These are phyloP conservation scores for Imleria badia DNA, from an alignment of 768 basidiomycete species.

Conservation along the genomic window DNA sequence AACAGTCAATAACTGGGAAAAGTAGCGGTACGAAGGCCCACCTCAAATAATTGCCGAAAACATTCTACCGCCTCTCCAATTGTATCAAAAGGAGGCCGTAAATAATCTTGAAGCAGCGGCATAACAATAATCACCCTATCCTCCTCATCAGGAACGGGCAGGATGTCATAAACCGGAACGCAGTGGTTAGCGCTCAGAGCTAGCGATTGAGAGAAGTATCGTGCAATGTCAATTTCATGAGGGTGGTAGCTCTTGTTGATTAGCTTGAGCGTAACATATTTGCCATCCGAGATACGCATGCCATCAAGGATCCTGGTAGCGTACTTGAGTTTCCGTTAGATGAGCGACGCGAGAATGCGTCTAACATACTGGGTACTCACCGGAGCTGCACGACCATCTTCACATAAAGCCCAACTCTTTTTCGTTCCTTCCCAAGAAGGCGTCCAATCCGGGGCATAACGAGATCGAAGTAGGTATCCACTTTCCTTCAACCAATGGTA, in stretches of 20 bases:
- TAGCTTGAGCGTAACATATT: conserved; percentile 32
- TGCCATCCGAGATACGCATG: conserved; percentile 26
- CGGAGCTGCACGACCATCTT: neutral
- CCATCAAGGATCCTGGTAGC: conserved; percentile 29
- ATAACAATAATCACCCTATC: conserved; percentile 28
- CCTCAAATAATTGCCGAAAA: conserved; percentile 33
- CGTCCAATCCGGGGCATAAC: conserved; percentile 18
- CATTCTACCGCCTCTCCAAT: conserved; percentile 5
- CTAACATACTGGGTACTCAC: neutral
- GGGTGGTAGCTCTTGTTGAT: conserved; percentile 15
- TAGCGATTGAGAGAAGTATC: conserved; percentile 8
- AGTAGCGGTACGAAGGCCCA: neutral
- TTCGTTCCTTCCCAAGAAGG: conserved; percentile 18
- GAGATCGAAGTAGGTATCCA: conserved; percentile 20
- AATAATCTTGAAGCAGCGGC: conserved; percentile 35
- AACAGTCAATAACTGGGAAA: neutral
- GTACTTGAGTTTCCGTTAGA: conserved; percentile 13
- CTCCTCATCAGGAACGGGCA: conserved; percentile 10
- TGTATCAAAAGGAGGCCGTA: conserved; percentile 26
- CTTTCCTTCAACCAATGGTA: conserved; percentile 11
- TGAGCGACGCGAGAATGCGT: conserved; percentile 1
- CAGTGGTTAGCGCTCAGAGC: conserved; percentile 32
- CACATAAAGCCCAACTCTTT: neutral
- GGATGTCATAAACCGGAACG: conserved; percentile 29
- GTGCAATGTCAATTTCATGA: conserved; percentile 32